Base-by-base conservation (phyloP, 2,329 filamentous ascomycete species). In the Pyrenophora seminiperda region DNA sequence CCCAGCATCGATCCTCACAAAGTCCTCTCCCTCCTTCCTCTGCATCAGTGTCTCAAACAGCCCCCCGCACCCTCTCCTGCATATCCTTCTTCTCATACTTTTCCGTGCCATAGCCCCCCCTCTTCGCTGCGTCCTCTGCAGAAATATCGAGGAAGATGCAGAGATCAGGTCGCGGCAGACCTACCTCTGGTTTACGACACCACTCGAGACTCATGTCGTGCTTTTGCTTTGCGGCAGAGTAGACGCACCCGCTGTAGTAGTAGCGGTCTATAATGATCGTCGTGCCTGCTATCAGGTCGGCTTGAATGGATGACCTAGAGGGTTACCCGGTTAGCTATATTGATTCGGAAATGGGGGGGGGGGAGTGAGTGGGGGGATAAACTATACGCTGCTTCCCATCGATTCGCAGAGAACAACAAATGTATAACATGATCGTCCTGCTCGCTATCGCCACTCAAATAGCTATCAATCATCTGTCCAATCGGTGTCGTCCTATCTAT, bases 191-290 rank as follows among this genome's bases (percentile, higher is more conserved):
- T 13, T 85, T 81, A 61, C 90, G 86, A 6, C 91, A 91, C 92
- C 94, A 99, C 0, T 81, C 75, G 0, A 97, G 78, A 0, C 82
- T 77, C 10, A 97, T 80, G 2, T 78, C 73, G 0, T 86, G 83
- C 61, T 90, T 90, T 36, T 84, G 79, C 70, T 97, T 97, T 3
- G 94, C 93, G 0, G 91, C 90, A 18, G 87, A 91, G 77, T 97
- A 99, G 41, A 97, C 91, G 49, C 92, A 89, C 45, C 94, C 94
- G 15, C 89, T 94, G 77, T 96, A 93, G 71, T 95, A 96, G 77
- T 97, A 99, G 39, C 94, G 86, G 73, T 99, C 94, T 60, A 93
- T 86, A 31, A 99, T 79, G 24, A 99, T 81, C 0, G 85, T 94
- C 15, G 81, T 86, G 7, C 93, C 92, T 1, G 78, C 72, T 1